phyloP scores from a whole-genome alignment of 805 yeast species.

The Saturnispora galanensis region DNA sequence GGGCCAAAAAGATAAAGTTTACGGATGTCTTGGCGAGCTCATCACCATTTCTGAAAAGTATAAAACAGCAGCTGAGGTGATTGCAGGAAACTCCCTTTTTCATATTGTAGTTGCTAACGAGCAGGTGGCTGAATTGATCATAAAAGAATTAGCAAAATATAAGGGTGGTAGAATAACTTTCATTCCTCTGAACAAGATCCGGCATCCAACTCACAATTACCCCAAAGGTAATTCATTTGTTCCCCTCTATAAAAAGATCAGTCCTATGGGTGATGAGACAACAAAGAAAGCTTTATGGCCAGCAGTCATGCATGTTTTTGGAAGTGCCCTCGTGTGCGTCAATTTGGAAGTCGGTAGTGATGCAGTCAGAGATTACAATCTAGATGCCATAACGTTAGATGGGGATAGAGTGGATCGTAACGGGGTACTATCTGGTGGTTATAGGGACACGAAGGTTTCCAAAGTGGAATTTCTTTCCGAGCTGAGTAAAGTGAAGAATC shows the following conservation, averaged over 20 bases:
- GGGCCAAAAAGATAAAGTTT: conserved; percentile 48
- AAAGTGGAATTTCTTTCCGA: conserved; percentile 61
- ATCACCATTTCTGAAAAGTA: conserved; percentile 75
- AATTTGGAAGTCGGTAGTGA: conserved; percentile 60
- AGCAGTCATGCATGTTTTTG: conserved; percentile 75
- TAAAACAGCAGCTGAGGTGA: conserved; percentile 76
- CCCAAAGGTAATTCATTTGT: conserved; percentile 63
- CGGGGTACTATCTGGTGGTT: conserved; percentile 89
- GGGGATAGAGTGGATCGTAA: conserved; percentile 82
- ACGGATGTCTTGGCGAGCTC: conserved; percentile 80
- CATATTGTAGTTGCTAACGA: conserved; percentile 87
- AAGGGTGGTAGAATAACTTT: conserved; percentile 83
- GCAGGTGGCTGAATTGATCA: conserved; percentile 65
- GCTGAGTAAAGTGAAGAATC: conserved; percentile 42
- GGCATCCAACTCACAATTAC: conserved; percentile 33
- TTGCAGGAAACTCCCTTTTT: conserved; percentile 80
- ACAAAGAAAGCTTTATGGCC: conserved; percentile 45
- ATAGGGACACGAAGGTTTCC: conserved; percentile 55
- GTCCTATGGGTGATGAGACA: conserved; percentile 23
- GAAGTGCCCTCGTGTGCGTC: conserved; percentile 67
- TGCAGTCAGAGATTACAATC: conserved; percentile 46
- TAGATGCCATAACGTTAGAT: conserved; percentile 78
- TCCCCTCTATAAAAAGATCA: conserved; percentile 66
- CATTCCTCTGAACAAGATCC: conserved; percentile 73
- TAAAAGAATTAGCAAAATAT: conserved; percentile 63